Percentiles rank a stretch among this genome's conserved stretches.
phyloP scores from a whole-genome alignment of 306 rosid genomes.

The Begonia fuchsioides region DNA sequence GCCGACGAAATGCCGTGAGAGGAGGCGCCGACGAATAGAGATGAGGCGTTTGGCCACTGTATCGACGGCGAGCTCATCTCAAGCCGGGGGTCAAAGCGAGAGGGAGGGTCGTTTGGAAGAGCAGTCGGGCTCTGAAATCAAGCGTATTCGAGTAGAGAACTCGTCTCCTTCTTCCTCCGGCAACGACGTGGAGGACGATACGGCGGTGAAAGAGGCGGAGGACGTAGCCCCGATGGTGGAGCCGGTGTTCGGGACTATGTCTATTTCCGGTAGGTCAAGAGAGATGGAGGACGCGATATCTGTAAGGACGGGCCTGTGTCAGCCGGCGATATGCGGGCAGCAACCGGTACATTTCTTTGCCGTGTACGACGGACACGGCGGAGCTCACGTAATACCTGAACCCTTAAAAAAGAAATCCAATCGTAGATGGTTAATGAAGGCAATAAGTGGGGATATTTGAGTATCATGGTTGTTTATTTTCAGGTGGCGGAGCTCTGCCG shows the following conservation, averaged over 20 bases:
- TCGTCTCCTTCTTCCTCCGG: neutral
- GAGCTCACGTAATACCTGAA: slow-evolving; percentile 20
- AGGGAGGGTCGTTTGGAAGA: slow-evolving; percentile 1
- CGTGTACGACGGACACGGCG: slow-evolving; percentile 37
- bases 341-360: slow-evolving; percentile 20
- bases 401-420: neutral
- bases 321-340: slow-evolving; percentile 8
- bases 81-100: neutral
- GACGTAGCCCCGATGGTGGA: neutral
- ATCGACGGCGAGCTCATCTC: neutral
- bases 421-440: no score
- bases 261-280: slow-evolving; percentile 20
- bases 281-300: slow-evolving; percentile 24
- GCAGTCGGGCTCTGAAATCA: slow-evolving; percentile 1
- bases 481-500: slow-evolving; percentile 29
- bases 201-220: slow-evolving; percentile 5
- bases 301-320: slow-evolving; percentile 3
- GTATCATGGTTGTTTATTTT: neutral
- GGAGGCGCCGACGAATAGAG: slow-evolving; percentile 23
- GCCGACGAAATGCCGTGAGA: slow-evolving; percentile 19
- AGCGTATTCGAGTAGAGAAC: slow-evolving; percentile 3
- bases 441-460: neutral
- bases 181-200: slow-evolving; percentile 1
- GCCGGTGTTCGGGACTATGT: slow-evolving; percentile 20
- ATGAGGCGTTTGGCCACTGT: slow-evolving; percentile 14